phyloP scores from a whole-genome alignment of 2,329 filamentous ascomycete genomes.

The Aphanoascus verrucosus region DNA sequence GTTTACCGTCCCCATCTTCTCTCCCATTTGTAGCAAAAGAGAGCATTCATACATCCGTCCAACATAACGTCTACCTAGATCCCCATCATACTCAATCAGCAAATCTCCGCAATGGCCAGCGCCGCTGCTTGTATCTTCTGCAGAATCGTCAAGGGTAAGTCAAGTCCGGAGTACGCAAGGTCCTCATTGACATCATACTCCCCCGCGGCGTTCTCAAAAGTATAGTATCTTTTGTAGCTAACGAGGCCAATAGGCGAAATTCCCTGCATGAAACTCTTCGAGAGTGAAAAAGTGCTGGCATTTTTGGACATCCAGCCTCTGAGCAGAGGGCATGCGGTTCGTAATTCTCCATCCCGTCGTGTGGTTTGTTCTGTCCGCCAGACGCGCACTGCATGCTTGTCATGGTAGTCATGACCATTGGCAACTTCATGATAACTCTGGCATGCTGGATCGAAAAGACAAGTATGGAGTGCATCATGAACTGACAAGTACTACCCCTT shows the following conservation, averaged over 20 bases:
- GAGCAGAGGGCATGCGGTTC: conserved; percentile 76
- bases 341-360: conserved; percentile 23
- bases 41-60: background rate
- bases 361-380: background rate
- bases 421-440: background rate
- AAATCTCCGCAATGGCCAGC: conserved; percentile 13
- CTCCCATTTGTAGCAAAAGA: background rate
- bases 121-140: conserved; percentile 80
- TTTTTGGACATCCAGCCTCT: conserved; percentile 95
- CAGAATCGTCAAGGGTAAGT: conserved; percentile 84
- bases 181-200: conserved; percentile 13
- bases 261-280: conserved; percentile 90
- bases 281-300: conserved; percentile 83
- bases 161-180: background rate
- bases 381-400: too few relatives aligned
- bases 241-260: conserved; percentile 63
- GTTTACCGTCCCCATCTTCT: conserved; percentile 1
- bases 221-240: background rate
- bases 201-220: background rate
- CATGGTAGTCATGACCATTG: background rate
- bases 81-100: background rate
- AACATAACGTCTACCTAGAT: background rate
- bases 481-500: background rate
- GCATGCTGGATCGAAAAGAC: background rate
- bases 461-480: background rate